These are phyloP conservation scores for Clathrospora elynae DNA, from an alignment of 2,329 filamentous ascomycete species.

Conservation along the genomic window DNA sequence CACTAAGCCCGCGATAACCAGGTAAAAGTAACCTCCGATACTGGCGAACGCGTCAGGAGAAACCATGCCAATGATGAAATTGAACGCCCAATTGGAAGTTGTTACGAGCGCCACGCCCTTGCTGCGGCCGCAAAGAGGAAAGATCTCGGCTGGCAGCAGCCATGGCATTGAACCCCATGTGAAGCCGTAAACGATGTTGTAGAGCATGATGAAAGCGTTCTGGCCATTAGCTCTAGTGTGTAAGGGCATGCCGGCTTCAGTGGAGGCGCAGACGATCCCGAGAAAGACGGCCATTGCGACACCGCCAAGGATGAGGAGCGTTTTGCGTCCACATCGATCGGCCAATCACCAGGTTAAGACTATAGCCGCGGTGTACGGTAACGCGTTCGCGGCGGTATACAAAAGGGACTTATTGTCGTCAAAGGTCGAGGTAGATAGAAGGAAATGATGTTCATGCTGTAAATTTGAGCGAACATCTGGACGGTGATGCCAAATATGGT, in stretches of 20 bases:
- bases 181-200: slow-evolving; percentile 48
- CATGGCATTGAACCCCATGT: slow-evolving; percentile 52
- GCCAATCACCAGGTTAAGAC: slow-evolving; percentile 50
- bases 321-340: slow-evolving; percentile 50
- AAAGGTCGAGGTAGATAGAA: slow-evolving; percentile 52
- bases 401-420: slow-evolving; percentile 48
- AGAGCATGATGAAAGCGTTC: slow-evolving; percentile 50
- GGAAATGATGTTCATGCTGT: slow-evolving; percentile 53
- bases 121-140: slow-evolving; percentile 47
- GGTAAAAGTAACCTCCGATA: slow-evolving; percentile 52
- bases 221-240: slow-evolving; percentile 45
- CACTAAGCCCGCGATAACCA: slow-evolving; percentile 50
- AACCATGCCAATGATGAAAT: slow-evolving; percentile 51
- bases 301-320: slow-evolving; percentile 43
- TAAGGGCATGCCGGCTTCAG: slow-evolving; percentile 38
- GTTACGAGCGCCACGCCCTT: slow-evolving; percentile 51
- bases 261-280: slow-evolving; percentile 49
- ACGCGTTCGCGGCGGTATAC: slow-evolving; percentile 49
- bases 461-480: slow-evolving; percentile 51
- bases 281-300: slow-evolving; percentile 45
- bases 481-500: slow-evolving; percentile 51
- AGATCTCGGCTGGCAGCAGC: slow-evolving; percentile 46
- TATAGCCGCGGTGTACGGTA: slow-evolving; percentile 51
- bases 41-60: slow-evolving; percentile 51
- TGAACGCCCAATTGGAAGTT: slow-evolving; percentile 48